Evolutionary conservation across 108 stramenopile genomes (phyloP), one percentile per base, ranked within the genome.

Genomic region (Nitzschia sp.): DNA sequence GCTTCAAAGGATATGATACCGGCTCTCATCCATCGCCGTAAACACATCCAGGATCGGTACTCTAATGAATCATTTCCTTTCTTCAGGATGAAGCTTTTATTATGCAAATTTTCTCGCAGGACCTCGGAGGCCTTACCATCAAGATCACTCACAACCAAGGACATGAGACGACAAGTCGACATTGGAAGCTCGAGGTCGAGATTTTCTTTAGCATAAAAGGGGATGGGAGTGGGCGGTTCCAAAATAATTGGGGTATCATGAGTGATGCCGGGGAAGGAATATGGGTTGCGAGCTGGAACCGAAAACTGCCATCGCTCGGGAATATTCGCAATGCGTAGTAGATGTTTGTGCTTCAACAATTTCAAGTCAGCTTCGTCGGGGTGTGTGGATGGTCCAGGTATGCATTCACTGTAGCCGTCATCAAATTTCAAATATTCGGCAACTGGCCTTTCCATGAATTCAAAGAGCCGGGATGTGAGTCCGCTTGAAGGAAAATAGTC

Each of bases 361-460:
- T 94, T 94, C 36, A 94, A 77, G 47, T 83, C 71, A 8, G 58
- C 74, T 28, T 72, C 81, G 3, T 74, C 72, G 19, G 68, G 63
- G 25, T 77, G 66, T 1, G 69, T 68, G 15, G 28, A 31, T 2
- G 69, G 66, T 8, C 77, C 74, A 0, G 59, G 41, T 45, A 84
- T 76, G 56, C 91, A 92, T 22, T 83, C 68, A 8, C 67, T 69
- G 65, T 91, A 89, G 3, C 92, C 92, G 62, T 94, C 89, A 75
- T 94, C 92, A 55, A 82, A 89, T 58, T 66, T 56, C 19, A 94
- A 72, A 57, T 94, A 94, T 11, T 83, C 64, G 11, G 81, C 23
- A 35, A 93, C 47, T 26, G 68, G 75, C 64, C 74, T 69, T 53
- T 66, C 60, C 41, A 85, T 77, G 26, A 66, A 73, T 2, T 77